phyloP scores from a whole-genome alignment of 2,329 filamentous ascomycete genomes.

The Parastagonospora avenae region DNA sequence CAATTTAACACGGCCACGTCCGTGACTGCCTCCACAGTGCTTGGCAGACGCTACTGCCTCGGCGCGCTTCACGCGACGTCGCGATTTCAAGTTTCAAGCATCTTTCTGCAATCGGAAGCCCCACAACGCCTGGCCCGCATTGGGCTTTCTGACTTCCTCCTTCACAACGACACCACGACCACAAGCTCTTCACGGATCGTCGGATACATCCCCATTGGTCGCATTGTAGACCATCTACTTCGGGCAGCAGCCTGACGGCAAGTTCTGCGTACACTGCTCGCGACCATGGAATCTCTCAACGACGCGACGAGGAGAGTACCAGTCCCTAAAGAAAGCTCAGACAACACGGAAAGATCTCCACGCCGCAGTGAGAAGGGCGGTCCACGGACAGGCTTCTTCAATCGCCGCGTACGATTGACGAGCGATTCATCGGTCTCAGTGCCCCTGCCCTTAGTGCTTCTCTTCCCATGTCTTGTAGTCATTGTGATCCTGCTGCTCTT shows the following conservation, averaged over 20 bases:
- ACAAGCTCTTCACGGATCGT: too few relatives aligned
- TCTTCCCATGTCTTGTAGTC: slow-evolving; percentile 91
- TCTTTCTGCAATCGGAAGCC: neutral
- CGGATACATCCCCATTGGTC: neutral
- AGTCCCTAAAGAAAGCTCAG: slow-evolving; percentile 47
- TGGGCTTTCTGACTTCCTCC: too few relatives aligned
- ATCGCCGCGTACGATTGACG: slow-evolving; percentile 82
- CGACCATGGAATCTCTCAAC: neutral
- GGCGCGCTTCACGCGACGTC: neutral
- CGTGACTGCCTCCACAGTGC: neutral
- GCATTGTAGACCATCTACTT: slow-evolving; percentile 18
- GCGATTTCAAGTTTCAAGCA: neutral
- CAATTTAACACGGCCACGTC: too few relatives aligned
- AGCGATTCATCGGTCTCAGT: slow-evolving; percentile 93
- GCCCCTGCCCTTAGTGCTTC: slow-evolving; percentile 86
- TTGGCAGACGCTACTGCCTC: slow-evolving; percentile 2
- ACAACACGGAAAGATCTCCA: slow-evolving; percentile 52
- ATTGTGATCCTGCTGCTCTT: slow-evolving; percentile 89
- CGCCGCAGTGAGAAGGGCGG: slow-evolving; percentile 50
- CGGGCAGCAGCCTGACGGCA: slow-evolving; percentile 3
- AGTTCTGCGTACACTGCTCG: neutral
- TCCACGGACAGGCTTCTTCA: slow-evolving; percentile 76
- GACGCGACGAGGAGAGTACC: slow-evolving; percentile 54
- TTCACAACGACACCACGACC: too few relatives aligned
- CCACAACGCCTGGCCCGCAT: slow-evolving; percentile 12